Base-by-base conservation (phyloP, 176 grass and related monocot genomes). In the Phoenix roebelenii region DNA sequence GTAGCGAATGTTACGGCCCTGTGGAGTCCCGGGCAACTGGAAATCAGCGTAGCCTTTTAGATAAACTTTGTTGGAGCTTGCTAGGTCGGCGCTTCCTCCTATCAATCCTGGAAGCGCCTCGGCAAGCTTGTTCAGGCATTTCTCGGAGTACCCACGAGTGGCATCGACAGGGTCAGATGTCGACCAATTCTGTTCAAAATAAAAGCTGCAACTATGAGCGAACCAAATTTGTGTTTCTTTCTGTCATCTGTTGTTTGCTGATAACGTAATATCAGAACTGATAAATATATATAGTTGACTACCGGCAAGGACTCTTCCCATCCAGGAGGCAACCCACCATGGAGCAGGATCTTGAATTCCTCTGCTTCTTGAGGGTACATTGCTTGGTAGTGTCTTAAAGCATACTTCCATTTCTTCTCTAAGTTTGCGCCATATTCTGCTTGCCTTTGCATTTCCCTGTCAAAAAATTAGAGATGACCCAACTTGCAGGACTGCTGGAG, bases 21-120 rank as follows among this genome's bases (percentile, higher is more conserved):
- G 15, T 49, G 61, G 29, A 14, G 61, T 16, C 12, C 2, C 32
- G 28, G 61, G 61, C 25, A 23, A 10, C 18, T 6, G 18, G 61
- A 63, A 63, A 12, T 50, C 61, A 23, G 16, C 61, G 39, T 63
- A 49, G 18, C 35, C 39, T 63, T 63, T 50, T 14, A 63, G 39
- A 49, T 63, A 22, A 18, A 63, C 60, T 23, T 63, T 63, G 35
- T 63, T 50, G 16, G 60, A 63, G 60, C 35, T 63, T 63, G 61
- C 61, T 3, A 63, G 35, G 22, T 63, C 61, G 1, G 61, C 61
- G 16, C 61, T 63, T 5, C 61, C 61, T 5, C 61, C 61, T 3
- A 63, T 44, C 39, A 63, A 15, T 49, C 61, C 61, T 10, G 61
- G 61, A 22, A 63, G 61, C 35, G 49, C 29, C 39, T 63, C 50